These are phyloP conservation scores for Cyclocybe cylindracea DNA, from an alignment of 768 basidiomycete species.

Conservation along the genomic window DNA sequence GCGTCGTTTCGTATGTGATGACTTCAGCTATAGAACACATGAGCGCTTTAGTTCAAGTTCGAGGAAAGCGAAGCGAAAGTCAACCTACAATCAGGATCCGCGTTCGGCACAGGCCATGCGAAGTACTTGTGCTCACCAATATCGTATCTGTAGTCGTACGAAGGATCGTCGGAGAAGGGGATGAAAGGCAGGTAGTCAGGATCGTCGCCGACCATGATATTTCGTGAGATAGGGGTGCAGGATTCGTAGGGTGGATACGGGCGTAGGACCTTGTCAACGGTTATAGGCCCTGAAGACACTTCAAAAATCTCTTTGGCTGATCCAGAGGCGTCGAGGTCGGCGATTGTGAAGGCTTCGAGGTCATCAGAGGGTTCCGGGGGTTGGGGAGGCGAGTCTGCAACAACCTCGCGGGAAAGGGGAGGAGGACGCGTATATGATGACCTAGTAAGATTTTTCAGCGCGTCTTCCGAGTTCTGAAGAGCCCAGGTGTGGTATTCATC, in stretches of 20 bases:
- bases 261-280: not conserved
- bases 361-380: too few species aligned
- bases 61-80: not conserved
- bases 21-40: conserved; percentile 39
- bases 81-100: conserved; percentile 39
- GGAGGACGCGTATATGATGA: too few species aligned
- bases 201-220: conserved; percentile 58
- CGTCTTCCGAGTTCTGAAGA: too few species aligned
- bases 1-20: conserved; percentile 48
- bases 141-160: conserved; percentile 45
- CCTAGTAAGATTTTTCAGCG: too few species aligned
- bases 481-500: too few species aligned
- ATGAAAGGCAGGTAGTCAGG: conserved; percentile 57
- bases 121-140: conserved; percentile 41
- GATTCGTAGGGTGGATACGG: conserved; percentile 51
- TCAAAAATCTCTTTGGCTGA: too few species aligned
- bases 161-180: conserved; percentile 62
- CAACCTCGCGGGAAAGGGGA: too few species aligned
- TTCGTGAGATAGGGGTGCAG: conserved; percentile 51
- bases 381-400: too few species aligned
- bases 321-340: too few species aligned
- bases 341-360: too few species aligned
- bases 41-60: not conserved
- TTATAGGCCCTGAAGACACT: too few species aligned
- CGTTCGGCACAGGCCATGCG: conserved; percentile 46